Percentiles rank a stretch among this genome's conserved stretches.
Evolutionary conservation across 1,139 yeast genomes (phyloP).

Genomic region (Suhomyces taliae): DNA sequence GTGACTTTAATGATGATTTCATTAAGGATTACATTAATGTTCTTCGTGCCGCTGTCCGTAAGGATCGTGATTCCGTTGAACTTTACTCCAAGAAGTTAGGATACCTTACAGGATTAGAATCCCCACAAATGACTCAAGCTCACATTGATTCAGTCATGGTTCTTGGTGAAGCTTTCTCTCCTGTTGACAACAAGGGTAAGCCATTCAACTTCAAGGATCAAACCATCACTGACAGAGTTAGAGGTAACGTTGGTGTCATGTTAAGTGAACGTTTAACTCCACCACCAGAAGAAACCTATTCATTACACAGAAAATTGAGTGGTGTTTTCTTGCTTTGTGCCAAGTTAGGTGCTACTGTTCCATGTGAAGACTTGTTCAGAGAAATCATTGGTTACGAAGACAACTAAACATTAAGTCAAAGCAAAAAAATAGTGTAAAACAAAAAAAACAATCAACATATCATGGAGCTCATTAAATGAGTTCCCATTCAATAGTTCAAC

Average conservation of each 20-base stretch:
- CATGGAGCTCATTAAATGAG: no score
- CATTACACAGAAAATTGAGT: constrained; percentile 89
- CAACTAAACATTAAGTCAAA: neutral
- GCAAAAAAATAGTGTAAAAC: no score
- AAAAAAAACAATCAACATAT: no score
- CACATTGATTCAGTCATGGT: constrained; percentile 90
- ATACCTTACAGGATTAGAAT: constrained; percentile 87
- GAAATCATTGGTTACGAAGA: constrained; percentile 62
- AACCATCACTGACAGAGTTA: constrained; percentile 90
- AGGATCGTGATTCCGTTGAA: constrained; percentile 67
- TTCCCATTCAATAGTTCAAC: no score
- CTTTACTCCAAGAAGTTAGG: constrained; percentile 74
- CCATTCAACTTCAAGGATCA: constrained; percentile 76
- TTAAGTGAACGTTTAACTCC: constrained; percentile 89
- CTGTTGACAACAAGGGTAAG: constrained; percentile 45
- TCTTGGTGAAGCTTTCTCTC: constrained; percentile 88
- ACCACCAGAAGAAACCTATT: constrained; percentile 97
- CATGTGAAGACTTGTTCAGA: constrained; percentile 73
- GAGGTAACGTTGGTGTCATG: constrained; percentile 85
- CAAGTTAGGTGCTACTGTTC: constrained; percentile 77
- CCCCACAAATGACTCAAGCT: constrained; percentile 83
- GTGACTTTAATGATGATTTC: constrained; percentile 71
- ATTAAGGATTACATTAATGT: constrained; percentile 68
- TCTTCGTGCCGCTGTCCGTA: constrained; percentile 71
- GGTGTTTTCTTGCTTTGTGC: constrained; percentile 94